Conservation (phyloP, 2,329 filamentous ascomycete genomes). For the Aaosphaeria arxii region DNA sequence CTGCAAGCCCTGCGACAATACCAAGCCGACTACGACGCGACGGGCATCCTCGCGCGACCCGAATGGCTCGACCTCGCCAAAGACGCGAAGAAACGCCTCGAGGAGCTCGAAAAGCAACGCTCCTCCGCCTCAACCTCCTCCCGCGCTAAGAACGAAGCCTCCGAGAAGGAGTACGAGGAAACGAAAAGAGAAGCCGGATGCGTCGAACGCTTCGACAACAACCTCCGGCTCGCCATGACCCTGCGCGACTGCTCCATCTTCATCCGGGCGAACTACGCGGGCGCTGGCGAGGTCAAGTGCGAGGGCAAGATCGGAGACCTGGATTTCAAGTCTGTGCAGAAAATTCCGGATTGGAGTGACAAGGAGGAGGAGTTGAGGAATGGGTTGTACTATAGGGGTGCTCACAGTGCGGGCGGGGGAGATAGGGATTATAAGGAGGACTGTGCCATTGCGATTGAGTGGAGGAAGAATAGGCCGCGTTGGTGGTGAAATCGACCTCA, state of each 20-base stretch:
- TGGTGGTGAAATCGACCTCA: background rate
- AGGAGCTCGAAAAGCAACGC: background rate
- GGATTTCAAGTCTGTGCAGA: slow-evolving; percentile 44
- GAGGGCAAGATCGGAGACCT: slow-evolving; percentile 46
- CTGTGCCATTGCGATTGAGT: background rate
- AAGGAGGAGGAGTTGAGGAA: slow-evolving; percentile 39
- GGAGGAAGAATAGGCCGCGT: background rate
- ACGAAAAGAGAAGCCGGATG: background rate
- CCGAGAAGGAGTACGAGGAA: background rate
- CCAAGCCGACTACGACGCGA: slow-evolving; percentile 38
- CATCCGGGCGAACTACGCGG: slow-evolving; percentile 14
- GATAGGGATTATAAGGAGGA: background rate
- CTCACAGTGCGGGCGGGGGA: background rate
- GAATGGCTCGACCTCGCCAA: background rate
- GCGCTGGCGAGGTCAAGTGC: slow-evolving; percentile 11
- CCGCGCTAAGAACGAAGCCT: slow-evolving; percentile 4
- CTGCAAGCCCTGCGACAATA: slow-evolving; percentile 34
- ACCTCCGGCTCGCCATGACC: slow-evolving; percentile 43
- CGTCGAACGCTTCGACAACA: background rate
- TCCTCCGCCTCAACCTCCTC: background rate
- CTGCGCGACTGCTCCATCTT: slow-evolving; percentile 48
- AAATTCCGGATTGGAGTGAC: slow-evolving; percentile 39
- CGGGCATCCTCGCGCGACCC: slow-evolving; percentile 23
- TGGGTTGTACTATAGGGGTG: slow-evolving; percentile 39
- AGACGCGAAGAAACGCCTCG: background rate